These are phyloP conservation scores for Kluyveromyces siamensis DNA, from an alignment of 805 yeast species.

Conservation along the genomic window DNA sequence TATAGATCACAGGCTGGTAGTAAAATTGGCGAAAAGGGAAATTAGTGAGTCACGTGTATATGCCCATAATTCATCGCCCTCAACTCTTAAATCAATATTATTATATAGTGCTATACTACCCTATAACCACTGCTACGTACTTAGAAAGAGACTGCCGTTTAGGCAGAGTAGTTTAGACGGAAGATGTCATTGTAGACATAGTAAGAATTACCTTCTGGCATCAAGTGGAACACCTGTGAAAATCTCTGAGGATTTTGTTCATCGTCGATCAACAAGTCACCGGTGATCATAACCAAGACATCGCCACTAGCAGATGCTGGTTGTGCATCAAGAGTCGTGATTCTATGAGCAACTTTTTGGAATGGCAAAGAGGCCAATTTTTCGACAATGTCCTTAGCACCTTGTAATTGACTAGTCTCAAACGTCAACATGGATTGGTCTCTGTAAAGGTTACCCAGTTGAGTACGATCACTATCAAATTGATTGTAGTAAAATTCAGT, in stretches of 20 bases:
- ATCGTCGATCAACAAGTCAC: slow-evolving; percentile 83
- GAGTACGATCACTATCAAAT: slow-evolving; percentile 86
- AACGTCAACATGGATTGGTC: slow-evolving; percentile 97
- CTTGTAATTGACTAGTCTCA: slow-evolving; percentile 90
- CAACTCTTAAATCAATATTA: not conserved
- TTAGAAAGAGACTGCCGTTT: slow-evolving; percentile 2
- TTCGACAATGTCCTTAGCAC: slow-evolving; percentile 87
- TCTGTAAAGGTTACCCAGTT: slow-evolving; percentile 89
- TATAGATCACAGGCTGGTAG: no score
- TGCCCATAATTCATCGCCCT: not conserved
- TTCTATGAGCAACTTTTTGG: slow-evolving; percentile 86
- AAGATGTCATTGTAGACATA: slow-evolving; percentile 94
- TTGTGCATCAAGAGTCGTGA: slow-evolving; percentile 94
- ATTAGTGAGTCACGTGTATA: not conserved
- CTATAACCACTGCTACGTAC: not conserved
- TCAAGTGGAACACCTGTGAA: slow-evolving; percentile 94
- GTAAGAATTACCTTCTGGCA: slow-evolving; percentile 86
- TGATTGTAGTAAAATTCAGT: slow-evolving; percentile 92
- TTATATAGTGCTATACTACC: not conserved
- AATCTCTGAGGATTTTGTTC: slow-evolving; percentile 94
- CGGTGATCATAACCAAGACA: slow-evolving; percentile 95
- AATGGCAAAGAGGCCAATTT: slow-evolving; percentile 84
- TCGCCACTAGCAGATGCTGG: slow-evolving; percentile 92
- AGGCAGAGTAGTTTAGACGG: slow-evolving; percentile 79
- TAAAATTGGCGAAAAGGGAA: not conserved